Evolutionary conservation across 352 stramenopile species (phyloP), one percentile per base, ranked within the genome.

Genomic region (Globisporangium okanoganense): DNA sequence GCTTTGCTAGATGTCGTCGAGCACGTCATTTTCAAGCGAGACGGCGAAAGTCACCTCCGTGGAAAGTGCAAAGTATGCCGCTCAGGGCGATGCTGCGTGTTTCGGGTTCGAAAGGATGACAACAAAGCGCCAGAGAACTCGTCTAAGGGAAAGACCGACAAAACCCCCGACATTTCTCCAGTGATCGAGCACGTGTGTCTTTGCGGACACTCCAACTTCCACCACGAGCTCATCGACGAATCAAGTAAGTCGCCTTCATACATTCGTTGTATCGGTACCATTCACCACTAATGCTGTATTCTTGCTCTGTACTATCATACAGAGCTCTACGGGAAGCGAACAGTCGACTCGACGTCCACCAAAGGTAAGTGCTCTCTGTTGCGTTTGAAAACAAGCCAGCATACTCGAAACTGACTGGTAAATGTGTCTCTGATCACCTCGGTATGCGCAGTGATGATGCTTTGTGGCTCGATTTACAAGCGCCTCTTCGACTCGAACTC

Each of bases 171-270:
- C 41, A 64, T 33, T 24, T 49, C 71, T 12, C 61, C 55, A 40
- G 12, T 55, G 52, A 78, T 75, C 44, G 61, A 71, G 8, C 67
- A 75, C 22, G 54, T 75, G 41, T 94, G 85, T 44, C 66, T 83
- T 10, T 94, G 85, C 49, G 85, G 85, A 0, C 85, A 94, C 54
- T 87, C 73, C 5, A 90, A 81, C 52, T 83, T 80, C 47, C 72
- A 89, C 56, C 85, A 94, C 58, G 82, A 94, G 41, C 63, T 87
- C 12, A 67, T 94, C 22, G 82, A 91, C 43, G 82, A 91, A 63
- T 79, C 74, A 58, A 79, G 84, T 94, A 82, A 53, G 77, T 78
- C 54, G 9, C 3, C 9, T 38, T 24, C 8, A 16, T 16, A 35
- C 36, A 20, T 14, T 38, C 12, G 18, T 5, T 29, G 25, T 52